Evolutionary conservation across 768 basidiomycete genomes (phyloP).

Genomic region (Bullera alba): DNA sequence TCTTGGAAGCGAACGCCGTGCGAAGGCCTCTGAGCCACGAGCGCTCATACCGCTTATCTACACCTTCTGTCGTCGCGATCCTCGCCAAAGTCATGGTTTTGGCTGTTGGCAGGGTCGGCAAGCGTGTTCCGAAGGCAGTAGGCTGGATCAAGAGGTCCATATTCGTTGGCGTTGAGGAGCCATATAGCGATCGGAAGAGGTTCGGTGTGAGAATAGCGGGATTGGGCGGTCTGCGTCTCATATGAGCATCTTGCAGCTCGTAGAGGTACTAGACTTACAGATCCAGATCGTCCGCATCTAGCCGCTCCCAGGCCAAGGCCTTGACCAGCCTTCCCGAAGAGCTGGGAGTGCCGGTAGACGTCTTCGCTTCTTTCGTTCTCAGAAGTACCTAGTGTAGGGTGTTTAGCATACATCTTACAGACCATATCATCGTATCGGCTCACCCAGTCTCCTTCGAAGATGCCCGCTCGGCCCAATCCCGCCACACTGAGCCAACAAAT

Average conservation of each 20-base stretch:
- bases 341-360: too few species aligned
- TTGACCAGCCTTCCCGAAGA: slow-evolving; percentile 12
- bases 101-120: slow-evolving; percentile 36
- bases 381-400: slow-evolving; percentile 11
- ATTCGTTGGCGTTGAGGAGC: not conserved
- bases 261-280: slow-evolving; percentile 7
- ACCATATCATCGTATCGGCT: slow-evolving; percentile 3
- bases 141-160: slow-evolving; percentile 16
- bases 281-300: slow-evolving; percentile 4
- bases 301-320: slow-evolving; percentile 9
- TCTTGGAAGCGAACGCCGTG: not conserved
- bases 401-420: too few species aligned
- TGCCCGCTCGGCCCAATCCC: slow-evolving; percentile 40
- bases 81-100: slow-evolving; percentile 36
- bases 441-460: slow-evolving; percentile 46
- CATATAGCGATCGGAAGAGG: slow-evolving; percentile 25
- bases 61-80: slow-evolving; percentile 34
- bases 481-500: slow-evolving; percentile 38
- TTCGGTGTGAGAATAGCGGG: slow-evolving; percentile 34
- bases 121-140: slow-evolving; percentile 37
- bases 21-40: slow-evolving; percentile 31
- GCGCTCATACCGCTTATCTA: slow-evolving; percentile 40
- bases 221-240: slow-evolving; percentile 22
- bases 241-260: not conserved
- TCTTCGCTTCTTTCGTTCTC: not conserved